These are phyloP conservation scores for Cyanophora paradoxa DNA, from an alignment of 78 protist genomes.

Conservation along the genomic window DNA sequence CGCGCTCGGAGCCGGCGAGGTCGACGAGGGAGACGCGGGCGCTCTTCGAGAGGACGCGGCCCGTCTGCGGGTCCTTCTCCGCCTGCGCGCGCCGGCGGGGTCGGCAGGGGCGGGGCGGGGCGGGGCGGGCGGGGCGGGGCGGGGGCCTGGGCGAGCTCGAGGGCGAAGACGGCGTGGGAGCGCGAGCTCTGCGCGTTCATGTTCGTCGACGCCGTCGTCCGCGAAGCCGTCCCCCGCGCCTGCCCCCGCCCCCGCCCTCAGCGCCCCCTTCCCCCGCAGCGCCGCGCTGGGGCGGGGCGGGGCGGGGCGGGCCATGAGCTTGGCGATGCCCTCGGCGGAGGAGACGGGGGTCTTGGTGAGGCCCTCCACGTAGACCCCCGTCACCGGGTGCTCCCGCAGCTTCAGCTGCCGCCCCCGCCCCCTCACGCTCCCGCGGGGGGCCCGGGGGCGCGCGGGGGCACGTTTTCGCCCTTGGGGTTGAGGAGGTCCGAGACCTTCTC, in stretches of 20 bases:
- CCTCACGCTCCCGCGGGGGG: too few species aligned
- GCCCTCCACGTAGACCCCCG: constrained; percentile 24
- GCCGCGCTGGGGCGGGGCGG: too few species aligned
- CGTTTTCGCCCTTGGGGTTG: constrained; percentile 1
- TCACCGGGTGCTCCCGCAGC: constrained; percentile 14
- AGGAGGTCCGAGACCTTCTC: constrained; percentile 53
- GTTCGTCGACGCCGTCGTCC: constrained; percentile 52
- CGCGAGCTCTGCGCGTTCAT: constrained; percentile 55
- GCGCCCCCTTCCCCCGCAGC: too few species aligned
- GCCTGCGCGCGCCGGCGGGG: too few species aligned
- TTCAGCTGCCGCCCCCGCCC: neutral
- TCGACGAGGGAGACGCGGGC: constrained; percentile 38
- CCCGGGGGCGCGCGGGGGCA: too few species aligned
- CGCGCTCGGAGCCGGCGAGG: constrained; percentile 82
- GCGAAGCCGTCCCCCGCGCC: constrained; percentile 16
- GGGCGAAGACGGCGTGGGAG: constrained; percentile 50
- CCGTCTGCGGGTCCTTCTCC: constrained; percentile 14
- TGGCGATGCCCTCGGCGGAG: too few species aligned
- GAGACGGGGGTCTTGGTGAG: neutral
- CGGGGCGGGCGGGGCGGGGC: too few species aligned
- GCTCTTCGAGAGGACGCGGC: too few species aligned
- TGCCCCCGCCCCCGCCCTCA: too few species aligned
- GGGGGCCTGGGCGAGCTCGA: neutral
- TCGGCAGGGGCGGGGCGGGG: too few species aligned
- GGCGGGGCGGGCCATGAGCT: too few species aligned